These are phyloP conservation scores for Lactuca saligna DNA, from an alignment of 129 eudicot species.

Conservation along the genomic window DNA sequence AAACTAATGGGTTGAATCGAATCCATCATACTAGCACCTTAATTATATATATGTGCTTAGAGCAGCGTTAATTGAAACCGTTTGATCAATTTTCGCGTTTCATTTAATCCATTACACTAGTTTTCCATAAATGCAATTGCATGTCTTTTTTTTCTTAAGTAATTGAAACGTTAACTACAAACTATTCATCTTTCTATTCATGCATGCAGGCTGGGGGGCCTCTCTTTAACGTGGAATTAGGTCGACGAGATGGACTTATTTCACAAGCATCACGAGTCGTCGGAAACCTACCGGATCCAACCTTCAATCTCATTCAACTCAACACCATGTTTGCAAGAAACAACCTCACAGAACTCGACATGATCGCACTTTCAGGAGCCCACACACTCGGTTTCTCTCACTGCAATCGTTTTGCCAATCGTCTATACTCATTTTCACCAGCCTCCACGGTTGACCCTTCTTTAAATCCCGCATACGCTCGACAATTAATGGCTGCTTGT, in stretches of 20 bases:
- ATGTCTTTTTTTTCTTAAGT: neutral
- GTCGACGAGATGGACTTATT: conserved; percentile 71
- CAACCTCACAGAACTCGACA: conserved; percentile 55
- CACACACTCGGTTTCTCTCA: conserved; percentile 83
- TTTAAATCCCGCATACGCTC: conserved; percentile 57
- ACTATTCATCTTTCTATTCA: conserved; percentile 25
- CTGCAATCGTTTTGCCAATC: conserved; percentile 62
- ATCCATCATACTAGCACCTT: too few species aligned
- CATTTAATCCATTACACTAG: too few species aligned
- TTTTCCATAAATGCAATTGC: neutral
- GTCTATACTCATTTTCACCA: conserved; percentile 60
- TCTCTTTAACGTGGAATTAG: conserved; percentile 56
- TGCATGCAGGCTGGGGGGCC: conserved; percentile 85
- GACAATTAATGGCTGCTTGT: conserved; percentile 52
- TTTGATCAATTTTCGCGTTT: too few species aligned
- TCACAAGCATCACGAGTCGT: conserved; percentile 68
- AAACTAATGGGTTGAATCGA: too few species aligned
- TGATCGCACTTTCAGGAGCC: conserved; percentile 84
- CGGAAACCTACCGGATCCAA: conserved; percentile 71
- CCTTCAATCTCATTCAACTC: conserved; percentile 45
- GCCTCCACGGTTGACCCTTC: conserved; percentile 58
- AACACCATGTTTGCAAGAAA: conserved; percentile 52
- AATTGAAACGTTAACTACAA: neutral
- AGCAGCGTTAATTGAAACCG: too few species aligned
- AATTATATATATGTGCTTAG: too few species aligned